Evolutionary conservation across 148 eudicot genomes (phyloP).

Genomic region (Cornus suecica): DNA sequence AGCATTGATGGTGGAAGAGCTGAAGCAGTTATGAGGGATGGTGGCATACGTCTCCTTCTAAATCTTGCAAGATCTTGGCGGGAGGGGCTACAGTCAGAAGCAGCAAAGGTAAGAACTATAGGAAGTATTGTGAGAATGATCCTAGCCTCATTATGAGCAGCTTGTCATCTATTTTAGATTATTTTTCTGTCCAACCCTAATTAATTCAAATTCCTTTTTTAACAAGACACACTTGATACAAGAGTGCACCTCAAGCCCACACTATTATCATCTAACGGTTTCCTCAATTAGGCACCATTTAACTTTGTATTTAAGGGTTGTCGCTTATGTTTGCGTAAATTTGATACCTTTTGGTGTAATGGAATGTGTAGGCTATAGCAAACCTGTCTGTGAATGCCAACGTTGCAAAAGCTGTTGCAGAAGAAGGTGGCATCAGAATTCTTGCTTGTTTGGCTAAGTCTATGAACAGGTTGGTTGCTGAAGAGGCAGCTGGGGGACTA

Average conservation of each 20-base stretch:
- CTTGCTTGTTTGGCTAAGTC: slow-evolving; percentile 84
- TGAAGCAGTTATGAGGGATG: slow-evolving; percentile 86
- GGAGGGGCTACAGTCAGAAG: slow-evolving; percentile 92
- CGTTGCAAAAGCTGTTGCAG: slow-evolving; percentile 97
- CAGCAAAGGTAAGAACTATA: slow-evolving; percentile 69
- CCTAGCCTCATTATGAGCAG: not conserved
- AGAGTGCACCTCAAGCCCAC: not conserved
- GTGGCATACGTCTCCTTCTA: slow-evolving; percentile 83
- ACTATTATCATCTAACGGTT: not conserved
- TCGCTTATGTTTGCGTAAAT: not conserved
- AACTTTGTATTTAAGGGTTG: not conserved
- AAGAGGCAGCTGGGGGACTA: slow-evolving; percentile 99
- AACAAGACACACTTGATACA: not conserved
- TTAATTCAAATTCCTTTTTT: not conserved
- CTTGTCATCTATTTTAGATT: too few relatives aligned
- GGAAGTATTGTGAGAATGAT: not conserved
- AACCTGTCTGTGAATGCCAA: slow-evolving; percentile 89
- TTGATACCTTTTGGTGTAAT: slow-evolving; percentile 1
- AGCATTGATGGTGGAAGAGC: slow-evolving; percentile 84
- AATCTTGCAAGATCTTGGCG: slow-evolving; percentile 82
- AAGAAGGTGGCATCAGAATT: slow-evolving; percentile 82
- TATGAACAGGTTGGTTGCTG: slow-evolving; percentile 89
- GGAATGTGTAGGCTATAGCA: slow-evolving; percentile 75
- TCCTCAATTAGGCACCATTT: not conserved
- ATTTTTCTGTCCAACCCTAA: not conserved